Evolutionary conservation across 2,329 filamentous ascomycete species (phyloP), one percentile per base, ranked within the genome.

Genomic region (Blastomyces silverae): DNA sequence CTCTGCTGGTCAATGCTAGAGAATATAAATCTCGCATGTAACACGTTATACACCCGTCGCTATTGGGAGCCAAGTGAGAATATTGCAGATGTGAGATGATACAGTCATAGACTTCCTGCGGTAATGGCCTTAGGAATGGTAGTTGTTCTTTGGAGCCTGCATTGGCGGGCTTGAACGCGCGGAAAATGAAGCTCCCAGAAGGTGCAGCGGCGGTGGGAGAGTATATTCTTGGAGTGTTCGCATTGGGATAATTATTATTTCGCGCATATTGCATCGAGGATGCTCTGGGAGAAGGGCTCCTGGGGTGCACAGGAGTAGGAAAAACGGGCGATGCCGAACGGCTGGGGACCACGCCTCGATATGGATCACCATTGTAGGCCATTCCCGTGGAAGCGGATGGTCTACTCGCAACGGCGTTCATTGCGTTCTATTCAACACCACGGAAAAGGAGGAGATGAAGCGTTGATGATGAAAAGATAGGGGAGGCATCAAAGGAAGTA

Each of bases 1-100:
- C 74, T 63, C 82, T 82, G 68, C 81, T 84, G 22, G 82, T 83
- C 66, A 85, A 72, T 59, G 82, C 79, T 39, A 86, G 74, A 59
- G 79, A 79, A 67, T 79, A 78, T 25, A 87, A 71, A 70, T 87
- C 84, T 64, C 78, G 78, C 67, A 84, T 77, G 66, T 82, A 83
- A 69, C 83, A 85, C 63, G 81, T 80, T 56, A 80, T 75, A 70
- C 84, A 85, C 44, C 81, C 76, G 28, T 74, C 70, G 48, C 77
- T 74, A 42, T 72, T 69, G 15, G 75, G 70, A 7, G 71, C 73
- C 17, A 75, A 71, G 69, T 85, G 80, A 34, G 82, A 68, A 10
- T 72, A 69, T 63, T 82, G 77, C 48, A 86, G 70, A 64, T 84
- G 81, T 44, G 77, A 73, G 13, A 85, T 67, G 48, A 87, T 83